Evolutionary conservation across 176 grass and related monocot genomes (phyloP).

Genomic region (Poa annua): DNA sequence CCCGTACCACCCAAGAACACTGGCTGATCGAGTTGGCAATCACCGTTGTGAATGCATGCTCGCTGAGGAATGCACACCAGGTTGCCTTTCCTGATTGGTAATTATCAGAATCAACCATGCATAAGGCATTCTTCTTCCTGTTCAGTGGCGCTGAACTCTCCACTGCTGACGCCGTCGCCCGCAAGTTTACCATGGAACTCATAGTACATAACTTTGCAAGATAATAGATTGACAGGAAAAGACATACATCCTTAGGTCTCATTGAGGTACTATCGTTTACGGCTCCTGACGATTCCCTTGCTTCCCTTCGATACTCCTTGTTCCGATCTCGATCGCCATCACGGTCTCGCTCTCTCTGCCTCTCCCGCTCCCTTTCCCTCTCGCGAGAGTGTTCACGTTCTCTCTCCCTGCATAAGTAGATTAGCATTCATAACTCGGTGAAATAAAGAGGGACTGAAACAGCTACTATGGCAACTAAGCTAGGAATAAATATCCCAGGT

Average conservation of each 20-base stretch:
- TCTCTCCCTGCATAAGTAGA: constrained; percentile 52
- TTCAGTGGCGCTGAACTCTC: constrained; percentile 19
- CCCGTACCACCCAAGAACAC: constrained; percentile 30
- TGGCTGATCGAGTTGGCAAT: not conserved
- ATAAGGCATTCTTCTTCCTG: constrained; percentile 41
- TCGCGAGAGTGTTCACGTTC: constrained; percentile 50
- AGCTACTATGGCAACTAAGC: not conserved
- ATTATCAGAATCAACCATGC: constrained; percentile 34
- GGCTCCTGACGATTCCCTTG: constrained; percentile 48
- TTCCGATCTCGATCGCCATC: constrained; percentile 46
- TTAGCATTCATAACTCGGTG: not conserved
- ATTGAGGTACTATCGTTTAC: constrained; percentile 56
- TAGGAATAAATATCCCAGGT: not conserved
- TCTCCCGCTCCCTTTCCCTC: constrained; percentile 32
- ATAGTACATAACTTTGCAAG: constrained; percentile 66
- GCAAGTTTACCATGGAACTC: constrained; percentile 41
- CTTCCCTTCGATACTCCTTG: constrained; percentile 56
- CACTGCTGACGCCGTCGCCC: constrained; percentile 13
- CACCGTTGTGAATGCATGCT: no score
- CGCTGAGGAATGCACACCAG: constrained; percentile 21
- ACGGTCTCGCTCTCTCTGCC: constrained; percentile 16
- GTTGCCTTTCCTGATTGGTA: constrained; percentile 45
- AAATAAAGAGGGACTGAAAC: not conserved
- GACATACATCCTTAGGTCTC: constrained; percentile 71
- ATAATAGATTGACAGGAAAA: constrained; percentile 61